Evolutionary conservation across 2,329 filamentous ascomycete species (phyloP), one percentile per base, ranked within the genome.

Genomic region (Diaporthe destruens): DNA sequence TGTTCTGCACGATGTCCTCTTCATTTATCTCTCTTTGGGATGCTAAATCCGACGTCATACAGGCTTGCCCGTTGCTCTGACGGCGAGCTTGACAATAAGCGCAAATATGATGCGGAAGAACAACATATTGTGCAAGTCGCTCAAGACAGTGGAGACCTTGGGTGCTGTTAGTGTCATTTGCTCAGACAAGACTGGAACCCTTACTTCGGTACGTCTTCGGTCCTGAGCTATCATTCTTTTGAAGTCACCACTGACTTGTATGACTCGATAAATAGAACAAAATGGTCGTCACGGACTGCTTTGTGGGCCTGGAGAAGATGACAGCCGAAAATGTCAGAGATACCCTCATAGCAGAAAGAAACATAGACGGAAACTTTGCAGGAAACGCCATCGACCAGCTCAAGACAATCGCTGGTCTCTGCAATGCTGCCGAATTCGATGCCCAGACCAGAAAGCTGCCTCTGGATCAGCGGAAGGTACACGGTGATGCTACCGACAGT

Each of bases 31-130:
- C 36, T 23, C 18, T 65, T 23, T 8, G 5, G 2, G 6, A 39
- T 39, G 14, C n/a, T 53, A 9, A 66, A 14, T 1, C 0, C 12
- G 2, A 4, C 18, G 4, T 18, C 18, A 14, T 0, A 93, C 94
- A 81, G 92, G 92, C 7, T 83, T 94, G 0, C 92, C 92, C 0
- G 91, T 94, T 66, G 91, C 92, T 0, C 82, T 94, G 47, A 92
- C 91, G 0, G 89, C 90, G 0, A 92, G 90, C 23, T 84, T 95
- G 75, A 94, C 93, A 0, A 95, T 95, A 73, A 92, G 90, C 1
- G 93, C 93, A 25, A 93, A 92, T 75, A 87, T 93, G 76, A 94
- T 95, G 93, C 87, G 87, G 75, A 91, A 92, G 82, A 91, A 94
- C 80, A 92, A 92, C 78, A 90, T 95, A 55, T 86, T 95, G 11